Conservation (phyloP, 2,329 filamentous ascomycete species). For the Trichophyton benhamiae region DNA sequence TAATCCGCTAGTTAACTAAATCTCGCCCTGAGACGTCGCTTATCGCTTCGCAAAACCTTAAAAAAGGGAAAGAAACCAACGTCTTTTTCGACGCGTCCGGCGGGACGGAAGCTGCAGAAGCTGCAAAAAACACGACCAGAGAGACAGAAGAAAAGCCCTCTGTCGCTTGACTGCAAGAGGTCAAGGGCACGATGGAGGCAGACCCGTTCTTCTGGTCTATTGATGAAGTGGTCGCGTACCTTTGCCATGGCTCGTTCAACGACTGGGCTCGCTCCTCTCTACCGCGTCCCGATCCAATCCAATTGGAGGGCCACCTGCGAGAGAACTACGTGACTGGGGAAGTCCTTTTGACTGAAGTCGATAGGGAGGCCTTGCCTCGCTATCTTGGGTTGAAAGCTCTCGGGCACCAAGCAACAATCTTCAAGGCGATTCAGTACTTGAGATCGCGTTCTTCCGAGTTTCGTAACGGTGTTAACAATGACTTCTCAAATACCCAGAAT, state of each 20-base stretch:
- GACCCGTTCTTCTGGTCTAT: constrained; percentile 69
- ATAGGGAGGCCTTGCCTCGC: constrained; percentile 38
- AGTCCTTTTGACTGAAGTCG: constrained; percentile 47
- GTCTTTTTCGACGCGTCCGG: not conserved
- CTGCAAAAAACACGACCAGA: no score
- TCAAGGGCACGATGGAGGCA: not conserved
- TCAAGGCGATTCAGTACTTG: constrained; percentile 46
- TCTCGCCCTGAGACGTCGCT: not conserved
- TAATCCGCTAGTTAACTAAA: not conserved
- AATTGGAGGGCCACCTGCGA: constrained; percentile 45
- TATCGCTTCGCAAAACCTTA: not conserved
- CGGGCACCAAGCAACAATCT: constrained; percentile 47
- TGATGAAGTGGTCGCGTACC: constrained; percentile 52
- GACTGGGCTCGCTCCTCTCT: constrained; percentile 25
- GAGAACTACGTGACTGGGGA: constrained; percentile 55
- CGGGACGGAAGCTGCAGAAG: not conserved
- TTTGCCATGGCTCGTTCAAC: constrained; percentile 46
- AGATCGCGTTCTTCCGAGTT: constrained; percentile 43
- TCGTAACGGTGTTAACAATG: constrained; percentile 15
- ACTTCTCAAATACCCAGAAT: not conserved
- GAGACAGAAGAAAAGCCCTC: not conserved
- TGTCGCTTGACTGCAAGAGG: not conserved
- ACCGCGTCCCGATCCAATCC: constrained; percentile 30
- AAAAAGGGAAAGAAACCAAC: not conserved
- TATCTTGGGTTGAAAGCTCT: constrained; percentile 47